phyloP scores from a whole-genome alignment of 495 filamentous ascomycete species.

The Aspergillus ostianus region DNA sequence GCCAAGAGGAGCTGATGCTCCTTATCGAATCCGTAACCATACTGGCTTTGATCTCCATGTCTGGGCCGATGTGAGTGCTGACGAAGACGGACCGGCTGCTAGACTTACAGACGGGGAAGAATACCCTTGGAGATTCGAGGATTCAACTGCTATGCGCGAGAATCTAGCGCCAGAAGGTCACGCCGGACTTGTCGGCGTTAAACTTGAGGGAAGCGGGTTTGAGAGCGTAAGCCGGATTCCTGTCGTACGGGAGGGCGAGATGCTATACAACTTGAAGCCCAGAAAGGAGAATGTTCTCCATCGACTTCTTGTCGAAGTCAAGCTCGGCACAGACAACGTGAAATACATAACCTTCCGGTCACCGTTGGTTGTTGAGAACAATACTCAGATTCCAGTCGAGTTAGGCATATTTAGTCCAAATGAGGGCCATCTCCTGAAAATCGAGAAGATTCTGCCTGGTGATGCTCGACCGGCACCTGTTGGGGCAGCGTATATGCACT shows the following conservation, averaged over 20 bases:
- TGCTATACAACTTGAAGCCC: constrained; percentile 78
- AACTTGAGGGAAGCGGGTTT: constrained; percentile 90
- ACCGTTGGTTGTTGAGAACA: constrained; percentile 94
- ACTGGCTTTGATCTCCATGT: constrained; percentile 88
- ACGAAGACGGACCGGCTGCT: constrained; percentile 64
- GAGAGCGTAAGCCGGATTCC: constrained; percentile 84
- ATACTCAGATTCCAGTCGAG: constrained; percentile 94
- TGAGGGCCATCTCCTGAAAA: constrained; percentile 89
- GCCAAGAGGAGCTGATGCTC: constrained; percentile 85
- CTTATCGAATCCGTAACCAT: constrained; percentile 90
- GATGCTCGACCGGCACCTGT: constrained; percentile 89
- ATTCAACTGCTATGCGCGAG: constrained; percentile 90
- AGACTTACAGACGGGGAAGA: constrained; percentile 88
- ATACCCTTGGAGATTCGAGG: constrained; percentile 92
- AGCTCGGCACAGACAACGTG: constrained; percentile 85
- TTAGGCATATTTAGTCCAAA: constrained; percentile 87
- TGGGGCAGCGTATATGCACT: constrained; percentile 87
- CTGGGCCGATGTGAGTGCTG: constrained; percentile 69
- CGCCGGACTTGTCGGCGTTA: constrained; percentile 72
- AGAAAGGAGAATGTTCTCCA: constrained; percentile 82
- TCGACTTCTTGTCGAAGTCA: constrained; percentile 88
- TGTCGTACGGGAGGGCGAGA: constrained; percentile 90
- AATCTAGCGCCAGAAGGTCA: constrained; percentile 80
- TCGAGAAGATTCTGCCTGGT: constrained; percentile 94
- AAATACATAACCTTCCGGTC: constrained; percentile 97